Base-by-base conservation (phyloP, 202 grass and related monocot species). In the Setaria viridis region DNA sequence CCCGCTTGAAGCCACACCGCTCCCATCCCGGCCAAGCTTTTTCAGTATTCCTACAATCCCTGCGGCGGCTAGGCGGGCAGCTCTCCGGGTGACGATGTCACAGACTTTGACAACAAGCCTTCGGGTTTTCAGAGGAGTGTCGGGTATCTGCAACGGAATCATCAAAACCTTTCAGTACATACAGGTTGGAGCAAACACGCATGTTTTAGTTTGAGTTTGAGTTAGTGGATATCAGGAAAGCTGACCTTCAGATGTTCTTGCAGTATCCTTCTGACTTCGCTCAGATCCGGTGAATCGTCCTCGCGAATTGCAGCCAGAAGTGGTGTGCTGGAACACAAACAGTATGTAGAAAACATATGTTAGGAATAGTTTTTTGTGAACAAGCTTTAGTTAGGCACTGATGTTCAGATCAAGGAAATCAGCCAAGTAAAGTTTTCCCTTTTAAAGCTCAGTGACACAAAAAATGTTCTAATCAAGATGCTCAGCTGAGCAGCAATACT, bases 1-100 rank as follows among this genome's bases (percentile, higher is more conserved):
- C 32, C 96, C 93, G 1, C 81, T 92, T 7, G 55, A 83, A 37
- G 83, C 83, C 16, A 79, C 80, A 0, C 84, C 63, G 0, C 90
- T 91, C 34, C 94, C 92, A 30, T 99, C 97, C 62, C 97, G 83
- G 3, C 94, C 90, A 14, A 96, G 89, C 86, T 99, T 99, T 80
- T 94, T 99, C 67, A 99, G 82, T 58, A 96, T 94, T 17, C 90
- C 94, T 0, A 90, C 88, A 8, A 99, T 96, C 25, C 97, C 97
- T 13, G 97, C 90, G 0, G 93, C 94, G 0, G 91, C 88, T 65
- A 99, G 88, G 70, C 92, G 92, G 7, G 97, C 97, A 49, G 97
- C 97, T 83, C 97, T 82, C 58, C 66, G 62, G 39, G 92, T 90
- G 19, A 96, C 87, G 1, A 96, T 89, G 78, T 96, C 92, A 0